phyloP scores from a whole-genome alignment of 345 rosid species.

The Ceriops decandra region DNA sequence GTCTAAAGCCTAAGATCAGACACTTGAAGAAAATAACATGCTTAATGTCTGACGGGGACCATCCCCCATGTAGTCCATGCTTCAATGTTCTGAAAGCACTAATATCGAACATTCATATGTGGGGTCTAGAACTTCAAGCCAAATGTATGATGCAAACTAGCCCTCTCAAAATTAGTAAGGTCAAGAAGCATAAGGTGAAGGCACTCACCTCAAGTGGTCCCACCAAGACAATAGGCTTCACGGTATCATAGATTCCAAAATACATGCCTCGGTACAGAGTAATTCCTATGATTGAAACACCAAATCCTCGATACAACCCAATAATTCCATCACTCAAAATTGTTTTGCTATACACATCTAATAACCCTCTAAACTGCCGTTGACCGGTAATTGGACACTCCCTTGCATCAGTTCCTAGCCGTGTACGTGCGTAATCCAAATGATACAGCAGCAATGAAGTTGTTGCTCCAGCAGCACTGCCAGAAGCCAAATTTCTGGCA shows the following conservation, averaged over 20 bases:
- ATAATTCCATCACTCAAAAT: constrained; percentile 60
- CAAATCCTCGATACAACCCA: constrained; percentile 85
- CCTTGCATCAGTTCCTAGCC: constrained; percentile 79
- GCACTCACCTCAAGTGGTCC: constrained; percentile 75
- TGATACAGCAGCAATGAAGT: constrained; percentile 79
- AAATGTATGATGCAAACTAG: neutral
- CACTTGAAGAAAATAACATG: neutral
- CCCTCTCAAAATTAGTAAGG: neutral
- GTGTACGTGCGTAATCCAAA: constrained; percentile 82
- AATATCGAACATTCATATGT: too few relatives aligned
- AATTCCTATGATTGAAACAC: constrained; percentile 86
- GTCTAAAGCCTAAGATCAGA: neutral
- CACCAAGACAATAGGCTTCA: constrained; percentile 80
- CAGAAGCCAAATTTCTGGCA: constrained; percentile 83
- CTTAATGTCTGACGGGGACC: neutral
- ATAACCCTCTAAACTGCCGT: constrained; percentile 71
- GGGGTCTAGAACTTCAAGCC: too few relatives aligned
- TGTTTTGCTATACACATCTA: constrained; percentile 80
- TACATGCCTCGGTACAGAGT: constrained; percentile 90
- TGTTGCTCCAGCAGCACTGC: constrained; percentile 97
- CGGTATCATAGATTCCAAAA: constrained; percentile 84
- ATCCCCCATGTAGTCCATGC: neutral
- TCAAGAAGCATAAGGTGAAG: neutral
- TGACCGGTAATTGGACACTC: constrained; percentile 50
- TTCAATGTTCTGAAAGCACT: neutral